These are phyloP conservation scores for Physcomitrium patens DNA, from an alignment of 225 moss, liverwort and hornwort species.

Conservation along the genomic window DNA sequence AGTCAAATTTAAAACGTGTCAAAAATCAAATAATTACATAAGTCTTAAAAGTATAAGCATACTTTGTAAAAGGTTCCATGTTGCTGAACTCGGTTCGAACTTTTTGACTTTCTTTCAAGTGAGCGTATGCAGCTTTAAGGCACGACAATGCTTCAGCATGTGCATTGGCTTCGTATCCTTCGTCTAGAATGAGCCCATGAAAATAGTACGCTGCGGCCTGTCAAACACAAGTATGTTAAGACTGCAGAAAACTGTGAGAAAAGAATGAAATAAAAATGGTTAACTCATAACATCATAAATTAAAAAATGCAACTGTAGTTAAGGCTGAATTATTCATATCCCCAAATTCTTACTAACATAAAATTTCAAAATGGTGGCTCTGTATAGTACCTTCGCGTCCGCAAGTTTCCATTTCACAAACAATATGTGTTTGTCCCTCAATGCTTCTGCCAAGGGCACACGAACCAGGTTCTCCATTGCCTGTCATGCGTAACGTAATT, in stretches of 20 bases:
- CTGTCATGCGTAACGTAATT: conserved; percentile 17
- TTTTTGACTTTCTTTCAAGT: conserved; percentile 54
- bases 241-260: background rate
- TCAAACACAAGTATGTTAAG: background rate
- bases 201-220: conserved; percentile 62
- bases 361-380: background rate
- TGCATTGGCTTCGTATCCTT: conserved; percentile 41
- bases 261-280: too few species aligned
- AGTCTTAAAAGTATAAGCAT: background rate
- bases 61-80: conserved; percentile 50
- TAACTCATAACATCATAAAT: too few species aligned
- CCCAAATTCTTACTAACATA: background rate
- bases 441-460: conserved; percentile 23
- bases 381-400: conserved; percentile 47
- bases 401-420: conserved; percentile 52
- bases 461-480: conserved; percentile 36
- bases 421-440: conserved; percentile 39
- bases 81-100: conserved; percentile 35
- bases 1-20: too few species aligned
- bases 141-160: conserved; percentile 54
- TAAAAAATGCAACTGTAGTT: background rate
- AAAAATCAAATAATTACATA: too few species aligned
- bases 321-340: background rate
- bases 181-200: conserved; percentile 54
- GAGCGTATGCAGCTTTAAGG: conserved; percentile 41